Conservation (phyloP, 768 basidiomycete species). For the Chalciporus chontae region DNA sequence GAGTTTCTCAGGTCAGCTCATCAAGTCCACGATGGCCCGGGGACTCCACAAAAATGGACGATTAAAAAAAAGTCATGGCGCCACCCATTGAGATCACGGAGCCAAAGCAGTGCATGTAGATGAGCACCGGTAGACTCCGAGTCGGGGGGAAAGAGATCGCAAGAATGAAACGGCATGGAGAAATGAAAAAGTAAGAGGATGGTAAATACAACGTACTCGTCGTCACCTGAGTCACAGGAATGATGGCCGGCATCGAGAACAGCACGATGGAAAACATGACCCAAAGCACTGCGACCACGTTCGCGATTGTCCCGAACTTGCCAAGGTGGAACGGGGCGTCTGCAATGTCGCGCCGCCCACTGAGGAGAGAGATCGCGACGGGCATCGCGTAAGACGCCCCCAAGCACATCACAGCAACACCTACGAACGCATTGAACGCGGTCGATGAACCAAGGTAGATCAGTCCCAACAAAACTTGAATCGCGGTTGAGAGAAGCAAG, state of each 20-base stretch:
- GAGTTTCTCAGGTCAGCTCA: background rate
- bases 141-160: background rate
- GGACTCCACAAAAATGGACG: no score
- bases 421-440: conserved; percentile 67
- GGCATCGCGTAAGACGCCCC: conserved; percentile 65
- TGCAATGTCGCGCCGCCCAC: conserved; percentile 41
- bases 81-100: no score
- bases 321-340: conserved; percentile 54
- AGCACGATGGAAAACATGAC: conserved; percentile 57
- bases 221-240: conserved; percentile 48
- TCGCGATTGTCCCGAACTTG: conserved; percentile 41
- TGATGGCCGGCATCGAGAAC: conserved; percentile 64
- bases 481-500: conserved; percentile 51
- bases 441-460: conserved; percentile 60
- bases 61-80: no score
- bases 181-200: background rate
- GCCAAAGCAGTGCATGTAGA: background rate
- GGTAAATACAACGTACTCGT: conserved; percentile 40
- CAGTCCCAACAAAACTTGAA: conserved; percentile 59
- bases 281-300: conserved; percentile 56
- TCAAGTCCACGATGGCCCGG: no score
- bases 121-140: no score
- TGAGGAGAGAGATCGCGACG: conserved; percentile 47
- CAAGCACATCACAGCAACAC: conserved; percentile 63
- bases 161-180: background rate